A percentile compares a stretch with the other conserved stretches of the same genome.
These are phyloP conservation scores for Besnoitia besnoiti DNA, from an alignment of 169 alveolate genomes.

Conservation along the genomic window DNA sequence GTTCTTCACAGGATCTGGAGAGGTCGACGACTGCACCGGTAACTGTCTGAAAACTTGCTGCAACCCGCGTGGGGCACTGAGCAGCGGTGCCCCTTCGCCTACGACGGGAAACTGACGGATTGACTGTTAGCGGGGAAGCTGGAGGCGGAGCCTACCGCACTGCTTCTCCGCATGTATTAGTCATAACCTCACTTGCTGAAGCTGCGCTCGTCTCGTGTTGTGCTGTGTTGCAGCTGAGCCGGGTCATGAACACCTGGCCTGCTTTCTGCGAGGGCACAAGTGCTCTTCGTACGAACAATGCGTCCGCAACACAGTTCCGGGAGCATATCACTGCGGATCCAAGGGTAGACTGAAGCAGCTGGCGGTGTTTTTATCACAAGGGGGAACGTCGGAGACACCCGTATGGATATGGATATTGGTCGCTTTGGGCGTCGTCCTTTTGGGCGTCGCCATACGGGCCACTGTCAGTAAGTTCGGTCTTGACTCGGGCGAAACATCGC, in stretches of 20 bases:
- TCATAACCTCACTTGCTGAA: too few species aligned
- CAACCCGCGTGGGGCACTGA: not conserved
- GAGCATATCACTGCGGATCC: slow-evolving; percentile 39
- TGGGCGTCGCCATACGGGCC: not conserved
- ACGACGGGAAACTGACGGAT: too few species aligned
- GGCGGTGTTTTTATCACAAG: slow-evolving; percentile 40
- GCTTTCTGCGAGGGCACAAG: slow-evolving; percentile 20
- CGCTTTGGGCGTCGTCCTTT: not conserved
- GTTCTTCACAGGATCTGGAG: slow-evolving; percentile 67
- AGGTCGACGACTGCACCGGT: slow-evolving; percentile 50
- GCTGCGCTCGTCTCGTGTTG: not conserved
- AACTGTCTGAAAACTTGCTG: not conserved
- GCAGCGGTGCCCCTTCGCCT: too few species aligned
- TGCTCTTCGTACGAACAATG: slow-evolving; percentile 58
- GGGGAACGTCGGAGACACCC: slow-evolving; percentile 59
- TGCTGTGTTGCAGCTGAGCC: slow-evolving; percentile 30
- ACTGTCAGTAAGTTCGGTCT: not conserved
- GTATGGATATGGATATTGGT: slow-evolving; percentile 57
- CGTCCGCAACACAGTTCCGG: slow-evolving; percentile 27
- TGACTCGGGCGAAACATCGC: too few species aligned
- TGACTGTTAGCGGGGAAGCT: too few species aligned
- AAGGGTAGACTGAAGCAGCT: slow-evolving; percentile 42
- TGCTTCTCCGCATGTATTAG: not conserved
- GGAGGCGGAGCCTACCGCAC: too few species aligned
- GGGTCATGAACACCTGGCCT: slow-evolving; percentile 60